Conservation (phyloP, 495 filamentous ascomycete species). For the Xylaria scruposa region DNA sequence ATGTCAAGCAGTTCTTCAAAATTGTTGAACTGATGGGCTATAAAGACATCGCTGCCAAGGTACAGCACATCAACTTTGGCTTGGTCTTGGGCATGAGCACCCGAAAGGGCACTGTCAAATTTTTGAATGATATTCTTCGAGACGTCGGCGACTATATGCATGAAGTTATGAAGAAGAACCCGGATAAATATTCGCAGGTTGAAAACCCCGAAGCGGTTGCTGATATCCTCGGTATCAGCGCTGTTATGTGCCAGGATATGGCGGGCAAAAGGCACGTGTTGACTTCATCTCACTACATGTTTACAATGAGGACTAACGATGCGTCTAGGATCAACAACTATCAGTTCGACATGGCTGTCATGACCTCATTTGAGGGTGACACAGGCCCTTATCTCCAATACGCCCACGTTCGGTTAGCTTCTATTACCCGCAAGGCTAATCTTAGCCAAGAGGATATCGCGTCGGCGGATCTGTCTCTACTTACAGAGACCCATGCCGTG, state of each 20-base stretch:
- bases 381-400: slow-evolving; percentile 76
- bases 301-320: slow-evolving; percentile 11
- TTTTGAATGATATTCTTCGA: slow-evolving; percentile 65
- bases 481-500: slow-evolving; percentile 64
- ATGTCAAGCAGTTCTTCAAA: slow-evolving; percentile 69
- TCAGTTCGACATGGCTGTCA: slow-evolving; percentile 66
- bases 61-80: slow-evolving; percentile 70
- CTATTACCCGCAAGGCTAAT: slow-evolving; percentile 61
- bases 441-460: slow-evolving; percentile 61
- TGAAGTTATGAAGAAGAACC: slow-evolving; percentile 68
- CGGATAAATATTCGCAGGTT: slow-evolving; percentile 65
- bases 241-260: slow-evolving; percentile 73
- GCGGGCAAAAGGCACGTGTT: slow-evolving; percentile 62
- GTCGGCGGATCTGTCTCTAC: slow-evolving; percentile 62
- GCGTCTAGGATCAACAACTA: slow-evolving; percentile 65
- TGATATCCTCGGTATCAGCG: slow-evolving; percentile 66
- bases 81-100: slow-evolving; percentile 69
- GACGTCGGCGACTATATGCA: slow-evolving; percentile 70
- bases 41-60: slow-evolving; percentile 62
- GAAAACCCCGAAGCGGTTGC: slow-evolving; percentile 61
- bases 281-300: not conserved
- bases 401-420: slow-evolving; percentile 68
- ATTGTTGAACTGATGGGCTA: slow-evolving; percentile 66
- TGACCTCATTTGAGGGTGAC: slow-evolving; percentile 75
- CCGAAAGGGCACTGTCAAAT: slow-evolving; percentile 60